Conservation (phyloP, 805 yeast genomes). For the Pichia cabralensis region DNA sequence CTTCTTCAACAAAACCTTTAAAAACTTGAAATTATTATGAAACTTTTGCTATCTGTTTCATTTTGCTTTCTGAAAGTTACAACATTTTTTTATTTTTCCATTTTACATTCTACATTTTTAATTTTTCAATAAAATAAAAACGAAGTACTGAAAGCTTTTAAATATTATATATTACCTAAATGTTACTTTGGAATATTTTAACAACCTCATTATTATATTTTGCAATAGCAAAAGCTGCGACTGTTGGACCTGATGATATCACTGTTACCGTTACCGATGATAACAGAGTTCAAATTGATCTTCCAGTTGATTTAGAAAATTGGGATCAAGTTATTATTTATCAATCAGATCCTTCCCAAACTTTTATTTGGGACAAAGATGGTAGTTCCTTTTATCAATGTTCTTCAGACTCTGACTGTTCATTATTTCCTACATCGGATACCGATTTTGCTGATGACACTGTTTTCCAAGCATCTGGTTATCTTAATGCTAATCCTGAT, state of each 20-base stretch:
- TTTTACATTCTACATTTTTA: too few species aligned
- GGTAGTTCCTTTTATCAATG: constrained; percentile 6
- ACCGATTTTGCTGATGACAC: not conserved
- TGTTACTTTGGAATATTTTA: not conserved
- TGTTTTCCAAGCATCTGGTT: constrained; percentile 9
- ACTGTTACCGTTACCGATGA: constrained; percentile 2
- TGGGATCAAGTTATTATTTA: constrained; percentile 2
- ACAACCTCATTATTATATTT: not conserved
- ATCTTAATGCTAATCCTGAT: not conserved
- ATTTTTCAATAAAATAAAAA: too few species aligned
- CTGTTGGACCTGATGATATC: not conserved
- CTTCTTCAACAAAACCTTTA: too few species aligned
- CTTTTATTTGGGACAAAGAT: constrained; percentile 6
- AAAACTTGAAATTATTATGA: too few species aligned
- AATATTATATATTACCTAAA: too few species aligned
- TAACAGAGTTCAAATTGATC: constrained; percentile 7
- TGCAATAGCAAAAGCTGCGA: too few species aligned
- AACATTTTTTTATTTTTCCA: too few species aligned
- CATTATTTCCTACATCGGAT: constrained; percentile 1
- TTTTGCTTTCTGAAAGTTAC: too few species aligned
- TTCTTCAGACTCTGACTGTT: constrained; percentile 5
- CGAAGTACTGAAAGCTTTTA: too few species aligned
- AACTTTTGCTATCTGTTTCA: too few species aligned
- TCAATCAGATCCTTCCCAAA: not conserved
- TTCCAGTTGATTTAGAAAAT: constrained; percentile 9